Evolutionary conservation across 2,329 filamentous ascomycete species (phyloP).

Genomic region (Hymenoscyphus albidus): DNA sequence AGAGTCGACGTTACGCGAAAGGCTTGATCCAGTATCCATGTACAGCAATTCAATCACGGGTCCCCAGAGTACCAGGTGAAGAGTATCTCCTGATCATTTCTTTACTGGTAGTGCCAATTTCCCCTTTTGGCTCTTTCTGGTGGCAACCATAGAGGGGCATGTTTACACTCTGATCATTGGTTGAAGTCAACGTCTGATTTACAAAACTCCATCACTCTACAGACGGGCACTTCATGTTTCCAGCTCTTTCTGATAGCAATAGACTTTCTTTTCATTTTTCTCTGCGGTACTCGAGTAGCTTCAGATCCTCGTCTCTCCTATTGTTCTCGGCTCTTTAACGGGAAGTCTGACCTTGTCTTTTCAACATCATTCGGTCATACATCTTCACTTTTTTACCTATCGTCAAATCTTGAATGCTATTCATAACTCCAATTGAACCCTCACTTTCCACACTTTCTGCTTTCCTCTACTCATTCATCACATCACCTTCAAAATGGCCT

Average conservation of each 20-base stretch:
- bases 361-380: not conserved
- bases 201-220: not conserved
- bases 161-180: not conserved
- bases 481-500: conserved; percentile 7
- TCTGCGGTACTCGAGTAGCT: not conserved
- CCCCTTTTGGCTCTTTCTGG: not conserved
- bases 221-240: not conserved
- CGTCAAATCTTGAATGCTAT: not conserved
- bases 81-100: not conserved
- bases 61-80: not conserved
- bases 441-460: not conserved
- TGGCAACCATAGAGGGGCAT: not conserved
- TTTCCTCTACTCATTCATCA: not conserved
- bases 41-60: not conserved
- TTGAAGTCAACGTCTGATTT: conserved; percentile 1
- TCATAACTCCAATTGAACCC: not conserved
- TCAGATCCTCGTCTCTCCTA: not conserved
- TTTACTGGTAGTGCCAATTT: not conserved
- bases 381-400: not conserved
- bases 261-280: not conserved
- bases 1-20: not conserved
- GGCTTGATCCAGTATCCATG: not conserved
- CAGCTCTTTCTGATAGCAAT: not conserved
- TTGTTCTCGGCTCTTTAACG: not conserved
- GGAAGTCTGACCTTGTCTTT: not conserved